Conservation (phyloP, 441 rosid species). For the Pelargonium fulgidum region DNA sequence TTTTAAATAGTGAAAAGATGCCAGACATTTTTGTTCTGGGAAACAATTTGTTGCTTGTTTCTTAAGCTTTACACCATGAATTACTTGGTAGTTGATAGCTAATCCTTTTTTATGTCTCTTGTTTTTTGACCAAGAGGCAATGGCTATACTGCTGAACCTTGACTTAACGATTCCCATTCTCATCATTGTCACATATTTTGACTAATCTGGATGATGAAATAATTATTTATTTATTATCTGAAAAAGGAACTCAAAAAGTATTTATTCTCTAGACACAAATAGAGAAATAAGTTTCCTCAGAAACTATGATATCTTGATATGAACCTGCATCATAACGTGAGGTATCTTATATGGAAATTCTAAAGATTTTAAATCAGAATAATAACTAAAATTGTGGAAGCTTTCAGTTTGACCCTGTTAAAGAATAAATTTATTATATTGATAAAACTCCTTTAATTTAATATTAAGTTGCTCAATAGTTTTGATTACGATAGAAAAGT, state of each 20-base stretch:
- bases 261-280: neutral
- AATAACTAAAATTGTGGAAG: neutral
- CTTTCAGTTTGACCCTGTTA: neutral
- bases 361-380: too few species aligned
- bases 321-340: too few species aligned
- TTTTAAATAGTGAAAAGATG: neutral
- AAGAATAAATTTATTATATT: conserved; percentile 1
- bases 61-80: neutral
- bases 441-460: neutral
- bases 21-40: neutral
- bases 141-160: neutral
- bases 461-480: too few species aligned
- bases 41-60: neutral
- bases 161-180: too few species aligned
- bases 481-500: too few species aligned
- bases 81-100: neutral
- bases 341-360: too few species aligned
- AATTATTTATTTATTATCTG: too few species aligned
- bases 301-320: neutral
- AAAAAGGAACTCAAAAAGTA: neutral
- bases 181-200: too few species aligned
- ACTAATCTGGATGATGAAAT: too few species aligned
- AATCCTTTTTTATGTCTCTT: neutral
- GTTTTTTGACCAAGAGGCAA: neutral
- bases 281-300: neutral